Percentiles rank a stretch among this genome's conserved stretches.
These are phyloP conservation scores for Cladophialophora yegresii DNA, from an alignment of 2,329 filamentous ascomycete species.

Conservation along the genomic window DNA sequence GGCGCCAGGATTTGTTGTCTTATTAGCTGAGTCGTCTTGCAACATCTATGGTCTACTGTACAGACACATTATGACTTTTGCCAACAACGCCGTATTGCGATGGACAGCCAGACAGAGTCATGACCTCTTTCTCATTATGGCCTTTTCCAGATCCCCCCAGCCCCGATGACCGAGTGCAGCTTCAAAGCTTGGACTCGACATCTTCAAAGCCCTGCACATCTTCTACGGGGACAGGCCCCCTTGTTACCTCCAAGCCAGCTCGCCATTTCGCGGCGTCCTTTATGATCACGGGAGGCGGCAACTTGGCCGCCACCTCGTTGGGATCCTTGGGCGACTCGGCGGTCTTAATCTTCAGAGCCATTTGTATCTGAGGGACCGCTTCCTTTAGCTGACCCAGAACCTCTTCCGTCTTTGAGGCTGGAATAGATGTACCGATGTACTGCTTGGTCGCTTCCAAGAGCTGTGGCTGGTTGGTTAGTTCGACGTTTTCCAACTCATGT, in stretches of 20 bases:
- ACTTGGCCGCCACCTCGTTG: constrained; percentile 46
- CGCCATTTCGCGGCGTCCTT: constrained; percentile 80
- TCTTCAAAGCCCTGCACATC: constrained; percentile 86
- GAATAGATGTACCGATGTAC: constrained; percentile 55
- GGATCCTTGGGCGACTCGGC: constrained; percentile 37
- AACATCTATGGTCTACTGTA: constrained; percentile 11
- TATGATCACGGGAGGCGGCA: constrained; percentile 60
- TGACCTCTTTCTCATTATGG: neutral
- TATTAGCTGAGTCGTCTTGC: constrained; percentile 1
- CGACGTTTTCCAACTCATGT: constrained; percentile 49
- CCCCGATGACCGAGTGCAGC: neutral
- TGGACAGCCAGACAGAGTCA: neutral
- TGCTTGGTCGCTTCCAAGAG: constrained; percentile 53
- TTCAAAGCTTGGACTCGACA: constrained; percentile 74
- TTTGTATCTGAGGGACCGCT: constrained; percentile 50
- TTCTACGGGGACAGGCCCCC: constrained; percentile 70
- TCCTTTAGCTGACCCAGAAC: constrained; percentile 55
- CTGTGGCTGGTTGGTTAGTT: constrained; percentile 52
- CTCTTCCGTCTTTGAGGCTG: constrained; percentile 52
- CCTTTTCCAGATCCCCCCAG: neutral
- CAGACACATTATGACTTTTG: constrained; percentile 7
- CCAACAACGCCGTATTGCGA: constrained; percentile 26
- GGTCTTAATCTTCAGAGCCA: constrained; percentile 50
- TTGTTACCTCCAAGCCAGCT: constrained; percentile 69
- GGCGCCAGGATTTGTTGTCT: neutral